Evolutionary conservation across 2,329 filamentous ascomycete species (phyloP).

Genomic region (Apiospora sp.): DNA sequence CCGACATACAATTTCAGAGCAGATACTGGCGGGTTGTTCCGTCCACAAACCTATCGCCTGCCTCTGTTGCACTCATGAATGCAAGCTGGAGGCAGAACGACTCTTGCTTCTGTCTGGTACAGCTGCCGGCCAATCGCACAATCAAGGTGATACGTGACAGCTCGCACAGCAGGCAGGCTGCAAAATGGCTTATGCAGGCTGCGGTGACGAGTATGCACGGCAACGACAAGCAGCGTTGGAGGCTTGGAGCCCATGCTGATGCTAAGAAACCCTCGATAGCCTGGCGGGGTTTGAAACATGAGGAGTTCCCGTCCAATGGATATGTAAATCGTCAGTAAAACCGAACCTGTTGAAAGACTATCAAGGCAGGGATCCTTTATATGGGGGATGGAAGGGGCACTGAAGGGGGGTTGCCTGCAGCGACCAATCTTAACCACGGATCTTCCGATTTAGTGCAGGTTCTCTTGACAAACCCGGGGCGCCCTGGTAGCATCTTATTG

Average conservation of each 20-base stretch:
- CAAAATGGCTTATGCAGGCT: constrained; percentile 18
- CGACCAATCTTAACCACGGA: constrained; percentile 1
- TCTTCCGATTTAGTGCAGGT: constrained; percentile 15
- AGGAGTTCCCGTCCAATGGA: constrained; percentile 2
- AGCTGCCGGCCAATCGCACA: constrained; percentile 19
- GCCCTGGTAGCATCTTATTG: neutral
- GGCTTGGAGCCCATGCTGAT: neutral
- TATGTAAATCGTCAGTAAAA: constrained; percentile 14
- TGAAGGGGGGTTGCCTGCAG: neutral
- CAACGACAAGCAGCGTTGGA: constrained; percentile 6
- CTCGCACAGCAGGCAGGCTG: constrained; percentile 14
- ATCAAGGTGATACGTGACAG: constrained; percentile 26
- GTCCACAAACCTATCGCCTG: neutral
- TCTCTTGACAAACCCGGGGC: constrained; percentile 2
- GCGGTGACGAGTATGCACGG: constrained; percentile 13
- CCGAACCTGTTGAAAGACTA: neutral
- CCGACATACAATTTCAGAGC: neutral
- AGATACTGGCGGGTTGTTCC: neutral
- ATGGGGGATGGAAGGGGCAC: neutral
- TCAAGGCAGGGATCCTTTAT: neutral
- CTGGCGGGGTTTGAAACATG: constrained; percentile 18
- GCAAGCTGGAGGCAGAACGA: neutral
- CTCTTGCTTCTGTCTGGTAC: constrained; percentile 12
- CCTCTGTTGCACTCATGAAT: neutral
- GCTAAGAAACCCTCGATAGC: neutral